A percentile compares a stretch with the other conserved stretches of the same genome.
phyloP scores from a whole-genome alignment of 208 protist genomes.

The Leishmania braziliensis region DNA sequence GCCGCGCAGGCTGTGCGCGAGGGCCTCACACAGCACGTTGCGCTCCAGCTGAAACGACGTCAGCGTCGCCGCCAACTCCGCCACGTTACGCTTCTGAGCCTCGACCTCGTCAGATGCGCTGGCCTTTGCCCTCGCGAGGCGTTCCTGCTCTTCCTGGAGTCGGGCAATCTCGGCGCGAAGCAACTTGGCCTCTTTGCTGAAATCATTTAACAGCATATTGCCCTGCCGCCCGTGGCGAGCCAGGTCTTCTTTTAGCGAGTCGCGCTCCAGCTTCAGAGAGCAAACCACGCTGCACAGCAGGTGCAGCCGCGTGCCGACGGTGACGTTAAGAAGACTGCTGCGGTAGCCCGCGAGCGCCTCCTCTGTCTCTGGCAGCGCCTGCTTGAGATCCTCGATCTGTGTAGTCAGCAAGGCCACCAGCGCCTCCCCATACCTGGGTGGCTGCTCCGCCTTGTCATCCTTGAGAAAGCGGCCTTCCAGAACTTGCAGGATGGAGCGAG shows the following conservation, averaged over 20 bases:
- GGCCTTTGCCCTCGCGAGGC: constrained; percentile 2
- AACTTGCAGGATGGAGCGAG: constrained; percentile 33
- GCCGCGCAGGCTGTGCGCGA: constrained; percentile 21
- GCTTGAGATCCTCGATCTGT: constrained; percentile 49
- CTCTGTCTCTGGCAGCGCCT: constrained; percentile 52
- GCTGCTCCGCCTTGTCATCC: constrained; percentile 16
- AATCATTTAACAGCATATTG: constrained; percentile 30
- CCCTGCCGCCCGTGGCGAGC: constrained; percentile 37
- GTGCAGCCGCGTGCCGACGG: constrained; percentile 42
- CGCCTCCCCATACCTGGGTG: constrained; percentile 16
- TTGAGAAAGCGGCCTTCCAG: constrained; percentile 44
- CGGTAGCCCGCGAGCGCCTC: constrained; percentile 26
- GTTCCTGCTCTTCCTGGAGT: constrained; percentile 1
- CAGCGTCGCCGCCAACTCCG: constrained; percentile 19
- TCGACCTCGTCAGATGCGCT: constrained; percentile 12
- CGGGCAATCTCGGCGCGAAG: constrained; percentile 23
- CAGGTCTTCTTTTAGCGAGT: constrained; percentile 50
- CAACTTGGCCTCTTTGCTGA: constrained; percentile 25
- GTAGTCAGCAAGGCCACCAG: constrained; percentile 27
- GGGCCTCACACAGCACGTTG: constrained; percentile 32
- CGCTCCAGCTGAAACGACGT: constrained; percentile 36
- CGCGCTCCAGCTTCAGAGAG: constrained; percentile 45
- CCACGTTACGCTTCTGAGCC: constrained; percentile 17
- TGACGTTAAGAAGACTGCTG: constrained; percentile 15
- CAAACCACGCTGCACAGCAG: constrained; percentile 35